Evolutionary conservation across 352 stramenopile species (phyloP).

Genomic region (Globisporangium okanoganense): DNA sequence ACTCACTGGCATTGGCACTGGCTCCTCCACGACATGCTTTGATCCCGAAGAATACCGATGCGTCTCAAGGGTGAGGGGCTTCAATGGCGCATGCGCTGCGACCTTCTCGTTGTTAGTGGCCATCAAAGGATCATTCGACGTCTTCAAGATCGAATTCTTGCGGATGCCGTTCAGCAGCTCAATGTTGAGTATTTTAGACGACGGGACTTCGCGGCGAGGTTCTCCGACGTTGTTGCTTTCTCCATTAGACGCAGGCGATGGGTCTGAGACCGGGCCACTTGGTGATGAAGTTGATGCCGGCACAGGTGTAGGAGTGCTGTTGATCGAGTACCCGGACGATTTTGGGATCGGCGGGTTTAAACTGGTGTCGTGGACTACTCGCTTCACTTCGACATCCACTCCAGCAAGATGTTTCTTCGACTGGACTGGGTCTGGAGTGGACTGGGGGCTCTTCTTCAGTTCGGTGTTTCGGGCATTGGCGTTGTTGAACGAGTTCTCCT

Average conservation of each 20-base stretch:
- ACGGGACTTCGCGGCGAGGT: conserved; percentile 25
- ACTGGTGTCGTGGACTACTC: conserved; percentile 22
- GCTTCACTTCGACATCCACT: conserved; percentile 38
- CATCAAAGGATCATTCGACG: conserved; percentile 27
- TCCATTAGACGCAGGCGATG: neutral
- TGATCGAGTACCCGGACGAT: conserved; percentile 9
- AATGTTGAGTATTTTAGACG: conserved; percentile 38
- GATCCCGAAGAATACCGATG: conserved; percentile 17
- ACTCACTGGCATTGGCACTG: neutral
- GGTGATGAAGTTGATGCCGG: conserved; percentile 6
- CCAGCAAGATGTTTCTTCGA: conserved; percentile 18
- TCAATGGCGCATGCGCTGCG: conserved; percentile 23
- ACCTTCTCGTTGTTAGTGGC: conserved; percentile 14
- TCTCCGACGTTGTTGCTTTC: conserved; percentile 9
- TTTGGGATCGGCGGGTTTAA: conserved; percentile 6
- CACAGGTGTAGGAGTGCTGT: conserved; percentile 7
- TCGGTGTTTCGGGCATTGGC: conserved; percentile 25
- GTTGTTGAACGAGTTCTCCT: conserved; percentile 40
- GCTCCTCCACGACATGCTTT: conserved; percentile 16
- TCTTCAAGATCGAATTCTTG: conserved; percentile 38
- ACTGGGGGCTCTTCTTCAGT: conserved; percentile 16
- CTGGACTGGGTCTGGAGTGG: conserved; percentile 18
- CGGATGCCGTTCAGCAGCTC: conserved; percentile 29
- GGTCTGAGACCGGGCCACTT: neutral
- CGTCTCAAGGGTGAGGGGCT: conserved; percentile 36